Evolutionary conservation across 2,329 filamentous ascomycete genomes (phyloP), one percentile per base, ranked within the genome.

Genomic region (Fusarium sarcochroum): DNA sequence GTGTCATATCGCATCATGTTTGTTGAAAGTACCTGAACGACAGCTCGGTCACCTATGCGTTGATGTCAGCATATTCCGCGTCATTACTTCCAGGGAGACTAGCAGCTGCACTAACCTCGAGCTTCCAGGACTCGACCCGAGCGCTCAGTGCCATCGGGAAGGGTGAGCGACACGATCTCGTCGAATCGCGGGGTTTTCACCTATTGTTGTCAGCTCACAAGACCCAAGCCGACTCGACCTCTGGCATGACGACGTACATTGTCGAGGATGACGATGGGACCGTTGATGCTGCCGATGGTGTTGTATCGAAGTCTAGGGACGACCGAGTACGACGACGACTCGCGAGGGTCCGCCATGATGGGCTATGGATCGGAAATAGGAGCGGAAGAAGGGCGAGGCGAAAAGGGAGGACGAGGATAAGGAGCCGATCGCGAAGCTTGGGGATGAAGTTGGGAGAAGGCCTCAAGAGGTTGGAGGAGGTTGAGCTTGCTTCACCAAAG

Each of bases 141-240:
- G 77, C 96, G 89, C 83, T 95, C 90, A 48, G 93, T 91, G 80
- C 96, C 96, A 91, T 99, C 96, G 72, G 96, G 93, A 68, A 99
- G 90, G 37, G 95, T 98, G 81, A 99, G 84, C 68, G 92, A 94
- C 72, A 99, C 96, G 80, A 99, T 99, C 84, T 99, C 96, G 83
- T 98, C 98, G 87, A 93, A 99, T 79, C 90, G 88, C 69, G 96
- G 96, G 81, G 94, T 97, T 91, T 99, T 99, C 86, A 99, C 93
- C 93, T 97, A 78, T 52, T 61, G 18, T 55, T 67, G 66, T 78
- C 68, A 79, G 75, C 62, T 63, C 66, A 58, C 56, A 59, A 30
- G 23, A 50, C 32, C 18, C 40, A 34, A 23, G 41, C 46, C 50
- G 65, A 50, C 23, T 52, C 51, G 41, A 38, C 21, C 32, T 37